Percentiles rank a stretch among this genome's conserved stretches.
Evolutionary conservation across 129 eudicot species (phyloP).

Genomic region (Tagetes patula): DNA sequence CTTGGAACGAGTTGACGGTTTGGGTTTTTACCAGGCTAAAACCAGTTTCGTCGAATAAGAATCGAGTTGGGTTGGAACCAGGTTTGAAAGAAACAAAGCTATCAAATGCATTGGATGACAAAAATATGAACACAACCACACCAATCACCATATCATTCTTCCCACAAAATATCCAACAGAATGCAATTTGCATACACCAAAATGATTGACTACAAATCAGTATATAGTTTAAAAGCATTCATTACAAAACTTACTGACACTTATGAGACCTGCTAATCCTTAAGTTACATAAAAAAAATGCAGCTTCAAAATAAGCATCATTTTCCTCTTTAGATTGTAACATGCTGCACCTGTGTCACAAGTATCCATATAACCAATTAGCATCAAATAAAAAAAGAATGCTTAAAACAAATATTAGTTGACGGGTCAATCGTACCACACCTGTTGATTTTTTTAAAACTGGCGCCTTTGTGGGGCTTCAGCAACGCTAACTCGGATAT

Average conservation of each 20-base stretch:
- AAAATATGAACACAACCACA: background rate
- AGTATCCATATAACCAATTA: background rate
- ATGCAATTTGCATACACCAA: conserved; percentile 28
- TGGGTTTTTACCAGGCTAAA: no score
- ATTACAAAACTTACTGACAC: conserved; percentile 42
- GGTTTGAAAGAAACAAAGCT: background rate
- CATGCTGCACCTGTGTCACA: conserved; percentile 24
- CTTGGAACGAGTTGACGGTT: no score
- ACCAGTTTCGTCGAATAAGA: no score
- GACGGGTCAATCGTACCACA: background rate
- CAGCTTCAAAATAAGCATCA: conserved; percentile 32
- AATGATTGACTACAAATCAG: conserved; percentile 35
- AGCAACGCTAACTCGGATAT: conserved; percentile 83
- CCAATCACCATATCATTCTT: background rate
- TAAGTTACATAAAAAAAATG: conserved; percentile 25
- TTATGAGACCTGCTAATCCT: conserved; percentile 33
- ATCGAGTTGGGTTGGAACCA: no score
- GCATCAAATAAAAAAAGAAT: background rate
- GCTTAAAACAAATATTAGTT: background rate
- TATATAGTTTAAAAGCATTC: conserved; percentile 41
- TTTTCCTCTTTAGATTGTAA: conserved; percentile 21
- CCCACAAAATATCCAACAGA: conserved; percentile 19
- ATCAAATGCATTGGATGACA: background rate
- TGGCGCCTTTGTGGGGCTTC: conserved; percentile 69
- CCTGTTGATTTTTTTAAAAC: conserved; percentile 30